Evolutionary conservation across 2,329 filamentous ascomycete species (phyloP).

Genomic region (Hyphodiscus sp.): DNA sequence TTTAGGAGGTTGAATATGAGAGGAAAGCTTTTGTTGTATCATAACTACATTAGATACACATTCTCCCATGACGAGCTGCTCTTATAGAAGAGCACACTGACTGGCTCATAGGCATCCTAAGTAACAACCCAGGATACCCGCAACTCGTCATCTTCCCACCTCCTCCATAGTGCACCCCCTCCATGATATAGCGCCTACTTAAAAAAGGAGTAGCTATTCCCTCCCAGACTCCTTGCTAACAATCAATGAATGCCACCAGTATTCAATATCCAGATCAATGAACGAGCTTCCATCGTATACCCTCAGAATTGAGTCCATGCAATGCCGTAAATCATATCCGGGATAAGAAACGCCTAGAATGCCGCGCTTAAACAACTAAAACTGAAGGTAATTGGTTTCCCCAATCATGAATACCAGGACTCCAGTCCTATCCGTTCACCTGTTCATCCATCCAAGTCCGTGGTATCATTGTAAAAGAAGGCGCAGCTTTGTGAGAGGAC

Average conservation of each 20-base stretch:
- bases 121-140: neutral
- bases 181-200: neutral
- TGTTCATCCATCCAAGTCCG: slow-evolving; percentile 1
- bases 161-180: neutral
- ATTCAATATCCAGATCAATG: neutral
- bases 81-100: neutral
- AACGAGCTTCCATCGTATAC: neutral
- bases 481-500: slow-evolving; percentile 31
- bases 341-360: neutral
- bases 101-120: neutral
- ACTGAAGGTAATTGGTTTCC: neutral
- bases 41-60: neutral
- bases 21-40: neutral
- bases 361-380: neutral
- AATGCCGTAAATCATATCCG: neutral
- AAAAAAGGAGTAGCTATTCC: neutral
- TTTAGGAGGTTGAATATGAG: neutral
- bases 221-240: neutral
- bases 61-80: no score
- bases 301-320: neutral
- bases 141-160: neutral
- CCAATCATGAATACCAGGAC: neutral
- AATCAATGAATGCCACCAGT: neutral
- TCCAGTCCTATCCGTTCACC: slow-evolving; percentile 4
- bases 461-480: slow-evolving; percentile 27